These are phyloP conservation scores for Trypanosoma rangeli DNA, from an alignment of 208 protist genomes.

Conservation along the genomic window DNA sequence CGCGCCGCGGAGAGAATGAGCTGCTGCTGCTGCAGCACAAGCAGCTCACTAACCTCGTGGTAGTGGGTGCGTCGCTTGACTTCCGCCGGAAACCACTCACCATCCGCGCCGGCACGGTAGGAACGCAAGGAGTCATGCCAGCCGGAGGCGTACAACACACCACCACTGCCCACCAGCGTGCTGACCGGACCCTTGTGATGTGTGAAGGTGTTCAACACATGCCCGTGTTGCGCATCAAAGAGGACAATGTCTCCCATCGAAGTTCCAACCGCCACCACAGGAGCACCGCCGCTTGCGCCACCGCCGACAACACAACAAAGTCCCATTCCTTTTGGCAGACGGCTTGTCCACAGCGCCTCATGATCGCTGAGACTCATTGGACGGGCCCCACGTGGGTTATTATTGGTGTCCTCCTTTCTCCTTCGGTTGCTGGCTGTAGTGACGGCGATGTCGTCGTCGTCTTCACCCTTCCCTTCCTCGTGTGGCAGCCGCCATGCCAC, in stretches of 20 bases:
- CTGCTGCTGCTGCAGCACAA: constrained; percentile 43
- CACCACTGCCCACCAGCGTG: constrained; percentile 29
- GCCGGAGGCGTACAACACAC: constrained; percentile 71
- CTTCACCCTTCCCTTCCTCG: constrained; percentile 3
- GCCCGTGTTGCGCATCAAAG: constrained; percentile 66
- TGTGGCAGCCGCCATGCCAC: constrained; percentile 59
- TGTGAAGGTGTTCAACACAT: constrained; percentile 68
- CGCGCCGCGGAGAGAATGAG: constrained; percentile 78
- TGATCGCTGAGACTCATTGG: constrained; percentile 46
- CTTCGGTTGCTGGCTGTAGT: constrained; percentile 5
- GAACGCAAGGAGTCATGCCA: constrained; percentile 88
- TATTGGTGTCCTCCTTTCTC: constrained; percentile 3
- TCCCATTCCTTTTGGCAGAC: constrained; percentile 70
- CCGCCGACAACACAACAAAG: constrained; percentile 58
- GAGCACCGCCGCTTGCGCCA: constrained; percentile 26
- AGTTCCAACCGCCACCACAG: constrained; percentile 78
- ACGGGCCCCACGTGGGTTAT: not conserved
- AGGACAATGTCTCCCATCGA: constrained; percentile 82
- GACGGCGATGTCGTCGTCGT: not conserved
- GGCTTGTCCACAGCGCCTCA: constrained; percentile 70
- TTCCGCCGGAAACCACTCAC: constrained; percentile 80
- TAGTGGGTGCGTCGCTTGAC: constrained; percentile 91
- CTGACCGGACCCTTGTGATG: constrained; percentile 84
- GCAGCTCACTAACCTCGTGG: constrained; percentile 79
- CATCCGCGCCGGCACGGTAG: constrained; percentile 38